Conservation (phyloP, 129 eudicot species). For the Rutidosis leptorrhynchoides region DNA sequence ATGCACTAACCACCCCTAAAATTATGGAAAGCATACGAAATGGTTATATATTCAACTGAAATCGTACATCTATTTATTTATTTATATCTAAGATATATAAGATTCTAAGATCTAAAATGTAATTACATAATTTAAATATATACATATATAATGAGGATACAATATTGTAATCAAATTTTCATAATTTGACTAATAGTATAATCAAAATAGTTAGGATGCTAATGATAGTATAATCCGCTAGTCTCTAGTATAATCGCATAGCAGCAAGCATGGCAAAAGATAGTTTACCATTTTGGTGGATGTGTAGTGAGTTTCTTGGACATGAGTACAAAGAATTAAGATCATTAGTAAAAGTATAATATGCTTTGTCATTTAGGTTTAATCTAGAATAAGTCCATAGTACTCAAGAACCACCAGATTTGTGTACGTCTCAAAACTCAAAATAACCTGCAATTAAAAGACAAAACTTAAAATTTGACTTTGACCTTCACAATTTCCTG, state of each 20-base stretch:
- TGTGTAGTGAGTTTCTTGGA: slow-evolving; percentile 61
- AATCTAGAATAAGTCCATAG: slow-evolving; percentile 69
- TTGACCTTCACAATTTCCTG: slow-evolving; percentile 53
- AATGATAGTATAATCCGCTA: too few relatives aligned
- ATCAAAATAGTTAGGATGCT: too few relatives aligned
- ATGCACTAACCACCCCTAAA: too few relatives aligned
- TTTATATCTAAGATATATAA: too few relatives aligned
- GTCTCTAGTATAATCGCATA: slow-evolving; percentile 66
- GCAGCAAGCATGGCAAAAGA: slow-evolving; percentile 74
- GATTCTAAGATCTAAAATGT: too few relatives aligned
- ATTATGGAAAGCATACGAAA: too few relatives aligned
- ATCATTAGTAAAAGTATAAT: slow-evolving; percentile 56
- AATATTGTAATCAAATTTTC: too few relatives aligned
- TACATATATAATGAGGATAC: too few relatives aligned
- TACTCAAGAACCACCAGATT: slow-evolving; percentile 93
- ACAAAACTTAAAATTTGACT: slow-evolving; percentile 49
- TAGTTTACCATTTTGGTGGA: slow-evolving; percentile 69
- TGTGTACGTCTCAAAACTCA: slow-evolving; percentile 92
- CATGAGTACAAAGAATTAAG: slow-evolving; percentile 56
- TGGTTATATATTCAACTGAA: too few relatives aligned
- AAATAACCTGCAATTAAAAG: slow-evolving; percentile 57
- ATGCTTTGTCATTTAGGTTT: slow-evolving; percentile 84
- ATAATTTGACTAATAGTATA: too few relatives aligned
- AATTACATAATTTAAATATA: too few relatives aligned
- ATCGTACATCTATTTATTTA: too few relatives aligned